phyloP scores from a whole-genome alignment of 1,284 basidiomycete species.

The Grifola frondosa region DNA sequence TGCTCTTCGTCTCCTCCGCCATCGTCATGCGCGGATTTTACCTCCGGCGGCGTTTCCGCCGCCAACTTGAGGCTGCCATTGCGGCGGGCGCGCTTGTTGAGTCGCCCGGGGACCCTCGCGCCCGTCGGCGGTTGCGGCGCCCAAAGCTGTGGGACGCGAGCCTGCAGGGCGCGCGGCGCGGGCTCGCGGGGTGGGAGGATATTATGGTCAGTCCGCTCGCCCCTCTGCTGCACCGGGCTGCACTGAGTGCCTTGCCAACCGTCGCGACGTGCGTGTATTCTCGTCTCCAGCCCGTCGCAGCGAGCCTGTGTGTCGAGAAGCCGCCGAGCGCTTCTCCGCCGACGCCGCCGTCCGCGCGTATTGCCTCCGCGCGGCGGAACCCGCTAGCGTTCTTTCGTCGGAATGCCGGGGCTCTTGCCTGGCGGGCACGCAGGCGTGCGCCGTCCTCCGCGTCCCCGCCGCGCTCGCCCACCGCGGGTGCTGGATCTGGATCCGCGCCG shows the following conservation, averaged over 20 bases:
- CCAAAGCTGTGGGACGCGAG: constrained; percentile 56
- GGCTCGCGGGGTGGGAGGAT: constrained; percentile 46
- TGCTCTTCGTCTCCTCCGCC: constrained; percentile 61
- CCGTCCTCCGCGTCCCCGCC: constrained; percentile 20
- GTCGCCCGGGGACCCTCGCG: constrained; percentile 36
- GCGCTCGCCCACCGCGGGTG: neutral
- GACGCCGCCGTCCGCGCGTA: neutral
- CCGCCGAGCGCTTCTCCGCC: constrained; percentile 11
- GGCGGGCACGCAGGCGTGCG: constrained; percentile 13
- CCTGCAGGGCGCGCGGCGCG: constrained; percentile 33
- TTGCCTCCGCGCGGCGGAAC: neutral
- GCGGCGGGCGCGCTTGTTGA: constrained; percentile 43
- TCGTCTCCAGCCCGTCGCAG: constrained; percentile 22
- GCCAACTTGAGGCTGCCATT: constrained; percentile 49
- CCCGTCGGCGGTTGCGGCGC: constrained; percentile 42
- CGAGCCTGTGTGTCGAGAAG: constrained; percentile 13
- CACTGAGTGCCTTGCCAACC: neutral
- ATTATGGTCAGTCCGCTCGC: constrained; percentile 44
- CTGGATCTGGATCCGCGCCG: constrained; percentile 2
- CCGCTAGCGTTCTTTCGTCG: neutral
- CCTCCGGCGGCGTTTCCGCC: constrained; percentile 57
- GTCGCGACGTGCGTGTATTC: neutral
- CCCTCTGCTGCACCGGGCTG: neutral
- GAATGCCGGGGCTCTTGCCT: constrained; percentile 12
- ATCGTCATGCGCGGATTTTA: constrained; percentile 64